These are phyloP conservation scores for Przewalskia tangutica DNA, from an alignment of 257 asterid species.

Conservation along the genomic window DNA sequence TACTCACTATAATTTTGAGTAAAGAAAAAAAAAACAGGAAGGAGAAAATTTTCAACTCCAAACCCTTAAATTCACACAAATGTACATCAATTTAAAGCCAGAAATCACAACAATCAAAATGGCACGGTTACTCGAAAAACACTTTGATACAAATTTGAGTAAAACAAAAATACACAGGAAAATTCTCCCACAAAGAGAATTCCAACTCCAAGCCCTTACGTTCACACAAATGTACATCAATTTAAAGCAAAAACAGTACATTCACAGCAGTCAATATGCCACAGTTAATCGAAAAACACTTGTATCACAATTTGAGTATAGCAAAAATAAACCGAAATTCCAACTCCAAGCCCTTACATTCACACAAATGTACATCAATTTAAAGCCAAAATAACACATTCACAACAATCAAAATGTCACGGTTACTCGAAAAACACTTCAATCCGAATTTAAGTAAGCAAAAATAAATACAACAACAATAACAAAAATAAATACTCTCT, in stretches of 20 bases:
- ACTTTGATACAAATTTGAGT: too few relatives aligned
- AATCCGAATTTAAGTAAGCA: not conserved
- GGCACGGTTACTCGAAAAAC: too few relatives aligned
- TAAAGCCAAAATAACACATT: slow-evolving; percentile 1
- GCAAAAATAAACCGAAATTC: not conserved
- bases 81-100: too few relatives aligned
- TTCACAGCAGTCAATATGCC: not conserved
- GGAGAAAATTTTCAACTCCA: not conserved
- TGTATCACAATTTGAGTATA: not conserved
- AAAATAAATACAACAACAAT: too few relatives aligned
- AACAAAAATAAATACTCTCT: too few relatives aligned
- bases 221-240: slow-evolving; percentile 4
- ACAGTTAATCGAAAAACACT: not conserved
- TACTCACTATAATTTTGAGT: not conserved
- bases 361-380: slow-evolving; percentile 7
- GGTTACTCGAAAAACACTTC: not conserved
- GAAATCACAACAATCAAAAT: not conserved
- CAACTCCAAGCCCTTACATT: not conserved
- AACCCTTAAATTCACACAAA: too few relatives aligned
- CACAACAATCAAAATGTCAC: not conserved
- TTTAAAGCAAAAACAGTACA: not conserved
- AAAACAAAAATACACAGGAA: too few relatives aligned
- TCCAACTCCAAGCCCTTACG: not conserved
- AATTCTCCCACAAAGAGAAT: too few relatives aligned
- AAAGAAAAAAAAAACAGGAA: not conserved